These are phyloP conservation scores for Onygena corvina DNA, from an alignment of 2,329 filamentous ascomycete species.

Conservation along the genomic window DNA sequence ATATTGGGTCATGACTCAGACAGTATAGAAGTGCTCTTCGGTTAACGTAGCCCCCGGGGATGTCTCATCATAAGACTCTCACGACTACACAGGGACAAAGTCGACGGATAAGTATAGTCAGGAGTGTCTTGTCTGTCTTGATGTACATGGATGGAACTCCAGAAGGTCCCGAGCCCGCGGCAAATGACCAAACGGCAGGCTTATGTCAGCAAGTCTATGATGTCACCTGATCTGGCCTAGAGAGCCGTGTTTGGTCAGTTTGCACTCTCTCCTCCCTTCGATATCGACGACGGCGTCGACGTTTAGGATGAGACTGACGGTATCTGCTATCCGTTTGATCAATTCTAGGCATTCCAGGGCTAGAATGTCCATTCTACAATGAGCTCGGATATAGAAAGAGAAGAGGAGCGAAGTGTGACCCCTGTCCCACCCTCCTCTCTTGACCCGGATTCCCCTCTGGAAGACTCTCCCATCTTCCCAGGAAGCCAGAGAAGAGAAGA, in stretches of 20 bases:
- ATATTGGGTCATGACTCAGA: conserved; percentile 2
- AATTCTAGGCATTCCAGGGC: too few species aligned
- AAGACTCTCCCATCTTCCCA: not conserved
- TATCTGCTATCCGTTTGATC: too few species aligned
- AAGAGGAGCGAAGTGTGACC: not conserved
- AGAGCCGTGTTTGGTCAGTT: not conserved
- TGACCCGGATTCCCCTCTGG: not conserved
- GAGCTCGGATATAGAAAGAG: not conserved
- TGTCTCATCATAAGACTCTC: not conserved
- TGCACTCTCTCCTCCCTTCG: not conserved
- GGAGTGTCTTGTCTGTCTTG: conserved; percentile 1
- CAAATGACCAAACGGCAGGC: too few species aligned
- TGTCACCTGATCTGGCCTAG: conserved; percentile 16
- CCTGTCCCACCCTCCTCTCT: not conserved
- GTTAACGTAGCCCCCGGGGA: not conserved
- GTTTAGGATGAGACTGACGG: too few species aligned
- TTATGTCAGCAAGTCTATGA: too few species aligned
- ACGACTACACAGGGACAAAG: too few species aligned
- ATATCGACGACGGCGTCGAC: not conserved
- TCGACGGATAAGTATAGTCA: conserved; percentile 16
- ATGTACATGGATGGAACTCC: too few species aligned
- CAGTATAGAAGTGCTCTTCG: not conserved
- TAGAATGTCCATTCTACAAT: not conserved
- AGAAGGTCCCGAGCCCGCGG: too few species aligned
- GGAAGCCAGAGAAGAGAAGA: not conserved